These are phyloP conservation scores for Graphilbum ipis-grandicollis DNA, from an alignment of 2,329 filamentous ascomycete genomes.

Conservation along the genomic window DNA sequence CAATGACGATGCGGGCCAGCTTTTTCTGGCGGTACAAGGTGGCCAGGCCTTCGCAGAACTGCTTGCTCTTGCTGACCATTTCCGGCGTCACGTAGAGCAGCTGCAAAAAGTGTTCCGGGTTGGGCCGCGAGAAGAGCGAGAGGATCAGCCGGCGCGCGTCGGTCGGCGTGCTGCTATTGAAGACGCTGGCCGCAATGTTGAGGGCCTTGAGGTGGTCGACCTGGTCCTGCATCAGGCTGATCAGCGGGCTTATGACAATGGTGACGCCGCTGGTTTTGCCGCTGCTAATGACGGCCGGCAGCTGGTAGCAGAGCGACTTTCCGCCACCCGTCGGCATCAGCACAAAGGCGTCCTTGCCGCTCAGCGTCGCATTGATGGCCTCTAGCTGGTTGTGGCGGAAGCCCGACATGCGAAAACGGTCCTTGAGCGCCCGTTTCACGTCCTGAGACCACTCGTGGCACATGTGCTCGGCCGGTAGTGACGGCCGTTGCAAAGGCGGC, in stretches of 20 bases:
- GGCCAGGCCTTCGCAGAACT: slow-evolving; percentile 48
- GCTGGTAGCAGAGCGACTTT: slow-evolving; percentile 91
- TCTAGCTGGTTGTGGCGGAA: slow-evolving; percentile 88
- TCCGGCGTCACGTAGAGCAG: slow-evolving; percentile 92
- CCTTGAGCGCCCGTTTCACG: slow-evolving; percentile 62
- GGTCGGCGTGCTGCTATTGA: slow-evolving; percentile 58
- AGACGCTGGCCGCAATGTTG: slow-evolving; percentile 60
- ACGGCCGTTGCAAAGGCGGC: slow-evolving; percentile 11
- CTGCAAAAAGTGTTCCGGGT: slow-evolving; percentile 63
- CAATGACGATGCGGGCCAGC: slow-evolving; percentile 83
- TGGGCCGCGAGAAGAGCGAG: slow-evolving; percentile 38
- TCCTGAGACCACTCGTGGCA: slow-evolving; percentile 70
- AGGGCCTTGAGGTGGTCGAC: slow-evolving; percentile 63
- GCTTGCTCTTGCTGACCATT: slow-evolving; percentile 73
- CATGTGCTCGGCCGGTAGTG: slow-evolving; percentile 37
- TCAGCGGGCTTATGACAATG: slow-evolving; percentile 80
- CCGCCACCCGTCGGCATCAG: slow-evolving; percentile 96
- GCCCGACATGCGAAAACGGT: slow-evolving; percentile 67
- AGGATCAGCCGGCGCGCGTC: slow-evolving; percentile 51
- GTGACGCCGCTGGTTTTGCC: slow-evolving; percentile 78
- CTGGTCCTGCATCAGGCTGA: slow-evolving; percentile 96
- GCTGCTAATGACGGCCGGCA: slow-evolving; percentile 68
- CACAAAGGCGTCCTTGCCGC: slow-evolving; percentile 79
- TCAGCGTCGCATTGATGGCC: slow-evolving; percentile 84
- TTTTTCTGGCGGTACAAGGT: slow-evolving; percentile 51